These are phyloP conservation scores for Daldinia sp. DNA, from an alignment of 2,329 filamentous ascomycete species.

Conservation along the genomic window DNA sequence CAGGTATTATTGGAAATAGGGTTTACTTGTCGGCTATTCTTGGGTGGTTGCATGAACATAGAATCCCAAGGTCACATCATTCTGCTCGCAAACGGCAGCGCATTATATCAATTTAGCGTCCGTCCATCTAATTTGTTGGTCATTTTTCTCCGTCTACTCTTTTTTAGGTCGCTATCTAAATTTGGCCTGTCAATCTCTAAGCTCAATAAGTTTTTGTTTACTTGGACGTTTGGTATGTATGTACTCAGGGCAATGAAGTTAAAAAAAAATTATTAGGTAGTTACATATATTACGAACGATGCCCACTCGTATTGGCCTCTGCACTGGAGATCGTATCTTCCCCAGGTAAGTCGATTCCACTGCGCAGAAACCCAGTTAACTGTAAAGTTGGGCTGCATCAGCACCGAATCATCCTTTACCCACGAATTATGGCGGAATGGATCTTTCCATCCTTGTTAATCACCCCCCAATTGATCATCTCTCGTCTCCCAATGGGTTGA, in stretches of 20 bases:
- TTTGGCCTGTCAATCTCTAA: background rate
- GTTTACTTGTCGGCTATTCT: constrained; percentile 20
- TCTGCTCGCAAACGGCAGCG: constrained; percentile 15
- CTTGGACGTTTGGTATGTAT: background rate
- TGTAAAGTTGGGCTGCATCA: constrained; percentile 10
- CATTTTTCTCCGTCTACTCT: background rate
- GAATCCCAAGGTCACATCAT: background rate
- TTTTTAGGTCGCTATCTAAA: background rate
- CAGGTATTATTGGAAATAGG: too few relatives aligned
- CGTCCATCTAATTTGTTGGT: background rate
- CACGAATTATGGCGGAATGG: constrained; percentile 1
- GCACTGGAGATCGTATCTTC: background rate
- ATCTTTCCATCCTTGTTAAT: constrained; percentile 23
- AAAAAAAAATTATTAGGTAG: too few relatives aligned
- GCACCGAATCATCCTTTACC: constrained; percentile 19
- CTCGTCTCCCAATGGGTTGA: constrained; percentile 7
- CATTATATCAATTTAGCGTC: constrained; percentile 22
- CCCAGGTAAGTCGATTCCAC: background rate
- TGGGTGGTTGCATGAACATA: constrained; percentile 31
- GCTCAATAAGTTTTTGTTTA: background rate
- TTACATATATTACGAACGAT: background rate
- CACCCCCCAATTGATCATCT: constrained; percentile 8
- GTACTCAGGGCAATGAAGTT: background rate
- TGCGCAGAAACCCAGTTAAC: constrained; percentile 1
- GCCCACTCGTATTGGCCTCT: background rate